phyloP scores from a whole-genome alignment of 352 stramenopile genomes.

The Aphanomyces astaci region DNA sequence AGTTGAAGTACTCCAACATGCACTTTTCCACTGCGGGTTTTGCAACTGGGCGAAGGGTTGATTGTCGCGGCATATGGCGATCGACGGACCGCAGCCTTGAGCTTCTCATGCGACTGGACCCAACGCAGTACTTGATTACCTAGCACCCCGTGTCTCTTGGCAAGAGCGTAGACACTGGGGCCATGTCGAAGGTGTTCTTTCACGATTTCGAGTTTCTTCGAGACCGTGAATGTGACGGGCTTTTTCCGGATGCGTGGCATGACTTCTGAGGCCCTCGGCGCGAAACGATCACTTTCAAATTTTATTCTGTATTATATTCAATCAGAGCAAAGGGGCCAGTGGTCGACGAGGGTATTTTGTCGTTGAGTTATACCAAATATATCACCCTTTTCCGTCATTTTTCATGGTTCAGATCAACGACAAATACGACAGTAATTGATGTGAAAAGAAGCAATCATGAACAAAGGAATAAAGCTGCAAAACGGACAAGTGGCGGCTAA shows the following conservation, averaged over 20 bases:
- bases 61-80: no score
- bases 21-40: no score
- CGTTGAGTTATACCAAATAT: not conserved
- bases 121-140: not conserved
- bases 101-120: not conserved
- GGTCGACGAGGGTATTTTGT: not conserved
- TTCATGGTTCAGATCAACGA: not conserved
- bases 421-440: not conserved
- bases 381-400: not conserved
- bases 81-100: not conserved
- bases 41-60: no score
- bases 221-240: not conserved
- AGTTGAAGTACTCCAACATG: not conserved
- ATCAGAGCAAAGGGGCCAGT: not conserved
- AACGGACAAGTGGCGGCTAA: no score
- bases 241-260: not conserved
- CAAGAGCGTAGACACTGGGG: not conserved
- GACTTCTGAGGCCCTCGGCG: no score
- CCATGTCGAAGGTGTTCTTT: not conserved
- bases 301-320: not conserved
- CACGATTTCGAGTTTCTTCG: not conserved
- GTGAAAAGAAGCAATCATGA: not conserved
- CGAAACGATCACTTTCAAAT: not conserved
- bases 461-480: no score
- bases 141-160: not conserved